Conservation (phyloP, 1,284 basidiomycete species). For the Ceratobasidium sp. region DNA sequence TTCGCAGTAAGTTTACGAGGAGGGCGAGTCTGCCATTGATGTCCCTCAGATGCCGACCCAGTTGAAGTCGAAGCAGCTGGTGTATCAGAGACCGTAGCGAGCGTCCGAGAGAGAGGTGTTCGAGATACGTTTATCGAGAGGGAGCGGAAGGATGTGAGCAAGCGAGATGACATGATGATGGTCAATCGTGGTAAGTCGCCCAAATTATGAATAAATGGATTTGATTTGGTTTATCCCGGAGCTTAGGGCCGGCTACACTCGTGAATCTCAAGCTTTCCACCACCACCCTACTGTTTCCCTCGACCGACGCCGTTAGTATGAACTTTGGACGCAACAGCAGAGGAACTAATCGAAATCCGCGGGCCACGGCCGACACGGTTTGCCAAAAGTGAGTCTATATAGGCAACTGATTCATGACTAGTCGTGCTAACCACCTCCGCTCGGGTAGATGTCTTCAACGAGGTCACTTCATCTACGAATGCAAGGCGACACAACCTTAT, state of each 20-base stretch:
- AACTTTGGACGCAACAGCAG: conserved; percentile 43
- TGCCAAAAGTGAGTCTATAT: conserved; percentile 81
- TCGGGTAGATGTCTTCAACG: conserved; percentile 31
- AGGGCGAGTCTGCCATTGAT: conserved; percentile 36
- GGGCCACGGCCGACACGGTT: conserved; percentile 72
- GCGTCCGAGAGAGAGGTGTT: neutral
- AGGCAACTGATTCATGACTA: neutral
- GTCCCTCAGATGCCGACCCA: neutral
- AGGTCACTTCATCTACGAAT: conserved; percentile 86
- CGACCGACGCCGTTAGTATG: conserved; percentile 16
- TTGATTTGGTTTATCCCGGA: conserved; percentile 22
- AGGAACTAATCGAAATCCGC: conserved; percentile 65
- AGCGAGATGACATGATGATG: conserved; percentile 30
- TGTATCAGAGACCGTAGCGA: conserved; percentile 22
- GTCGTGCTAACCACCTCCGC: neutral
- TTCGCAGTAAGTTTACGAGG: conserved; percentile 37
- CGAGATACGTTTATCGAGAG: conserved; percentile 20
- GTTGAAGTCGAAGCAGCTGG: neutral
- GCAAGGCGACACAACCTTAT: conserved; percentile 79
- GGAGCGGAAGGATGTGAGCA: conserved; percentile 21
- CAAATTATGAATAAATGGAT: conserved; percentile 5
- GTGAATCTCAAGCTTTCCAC: neutral
- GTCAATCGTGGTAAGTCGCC: neutral
- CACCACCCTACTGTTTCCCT: neutral
- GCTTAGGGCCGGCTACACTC: neutral